Base-by-base conservation (phyloP, 2,329 filamentous ascomycete species). In the Seiridium unicorne region DNA sequence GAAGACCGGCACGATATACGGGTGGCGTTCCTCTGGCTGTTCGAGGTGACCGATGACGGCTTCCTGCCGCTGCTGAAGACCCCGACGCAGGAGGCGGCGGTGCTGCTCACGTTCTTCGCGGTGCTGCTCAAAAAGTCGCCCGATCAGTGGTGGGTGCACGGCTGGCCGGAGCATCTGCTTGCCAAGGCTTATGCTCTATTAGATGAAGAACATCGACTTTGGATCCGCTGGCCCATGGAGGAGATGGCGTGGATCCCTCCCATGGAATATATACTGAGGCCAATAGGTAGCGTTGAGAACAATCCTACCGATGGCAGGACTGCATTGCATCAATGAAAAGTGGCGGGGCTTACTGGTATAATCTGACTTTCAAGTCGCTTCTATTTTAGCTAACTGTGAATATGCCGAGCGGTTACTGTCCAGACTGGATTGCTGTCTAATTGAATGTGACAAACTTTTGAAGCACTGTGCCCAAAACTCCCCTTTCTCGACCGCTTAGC, bases 11-110 rank as follows among this genome's bases (percentile, higher is more conserved):
- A 32, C 46, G 46, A 57, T 18, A 42, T 26, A 26, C 51, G 40
- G 32, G 40, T 42, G 32, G 51, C 35, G 64, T 76, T 76, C 67
- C 73, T 76, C 64, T 76, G 74, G 73, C 55, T 76, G 46, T 73
- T 74, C 58, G 68, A 70, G 47, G 63, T 76, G 69, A 47, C 58
- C 11, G 58, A 26, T 26, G 18, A 60, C 18, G 51, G 44, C 5
- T 13, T 60, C 8, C 32, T 56, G 38, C 42, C 51, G 13, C 38
- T 60, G 44, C 51, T 59, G 35, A 35, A 48, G 34, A 13, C 26
- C 4, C 38, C 49, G 4, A 44, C 49, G 18, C 58, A 47, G 13
- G 51, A 59, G 51, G 74, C 75, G 32, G 18, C 44, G 76, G 75
- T 44, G 72, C 74, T 57, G 74, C 74, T 59, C 32, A 35, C 58